These are phyloP conservation scores for Drechmeria coniospora DNA, from an alignment of 2,329 filamentous ascomycete genomes.

Conservation along the genomic window DNA sequence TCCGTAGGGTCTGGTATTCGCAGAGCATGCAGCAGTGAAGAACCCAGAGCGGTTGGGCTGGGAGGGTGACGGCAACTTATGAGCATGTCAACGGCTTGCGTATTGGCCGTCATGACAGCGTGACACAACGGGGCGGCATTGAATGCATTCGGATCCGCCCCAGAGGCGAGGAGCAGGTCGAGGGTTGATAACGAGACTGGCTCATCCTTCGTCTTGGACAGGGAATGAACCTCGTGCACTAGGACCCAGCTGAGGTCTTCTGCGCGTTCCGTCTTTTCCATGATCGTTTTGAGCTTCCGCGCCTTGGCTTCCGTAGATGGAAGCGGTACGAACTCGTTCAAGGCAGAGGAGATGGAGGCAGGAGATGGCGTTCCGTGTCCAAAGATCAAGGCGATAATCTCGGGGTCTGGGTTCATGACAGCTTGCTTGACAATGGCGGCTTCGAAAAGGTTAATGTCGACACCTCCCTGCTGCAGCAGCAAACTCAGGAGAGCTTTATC, in stretches of 20 bases:
- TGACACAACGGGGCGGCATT: constrained; percentile 34
- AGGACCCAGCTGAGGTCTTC: constrained; percentile 29
- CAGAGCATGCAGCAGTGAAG: constrained; percentile 35
- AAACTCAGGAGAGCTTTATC: constrained; percentile 34
- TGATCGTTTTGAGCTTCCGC: constrained; percentile 31
- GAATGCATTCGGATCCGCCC: constrained; percentile 38
- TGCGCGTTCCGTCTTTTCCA: constrained; percentile 26
- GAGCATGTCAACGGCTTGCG: constrained; percentile 31
- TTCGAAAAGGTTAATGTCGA: constrained; percentile 34
- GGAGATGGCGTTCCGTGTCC: constrained; percentile 27
- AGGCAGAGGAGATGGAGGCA: constrained; percentile 25
- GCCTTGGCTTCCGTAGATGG: constrained; percentile 30
- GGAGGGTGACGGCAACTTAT: constrained; percentile 22
- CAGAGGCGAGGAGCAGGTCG: constrained; percentile 29
- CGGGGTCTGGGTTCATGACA: constrained; percentile 26
- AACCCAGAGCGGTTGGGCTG: constrained; percentile 26
- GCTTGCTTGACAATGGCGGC: constrained; percentile 28
- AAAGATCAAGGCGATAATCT: constrained; percentile 32
- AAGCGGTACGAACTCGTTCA: constrained; percentile 26
- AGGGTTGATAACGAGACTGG: constrained; percentile 27
- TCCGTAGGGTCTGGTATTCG: constrained; percentile 35
- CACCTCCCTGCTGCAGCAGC: constrained; percentile 34
- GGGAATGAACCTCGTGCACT: constrained; percentile 32
- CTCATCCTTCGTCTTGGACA: constrained; percentile 18
- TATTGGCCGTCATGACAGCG: constrained; percentile 30